These are phyloP conservation scores for Lobosporangium transversale DNA, from an alignment of 192 early-diverging fungal species.

Conservation along the genomic window DNA sequence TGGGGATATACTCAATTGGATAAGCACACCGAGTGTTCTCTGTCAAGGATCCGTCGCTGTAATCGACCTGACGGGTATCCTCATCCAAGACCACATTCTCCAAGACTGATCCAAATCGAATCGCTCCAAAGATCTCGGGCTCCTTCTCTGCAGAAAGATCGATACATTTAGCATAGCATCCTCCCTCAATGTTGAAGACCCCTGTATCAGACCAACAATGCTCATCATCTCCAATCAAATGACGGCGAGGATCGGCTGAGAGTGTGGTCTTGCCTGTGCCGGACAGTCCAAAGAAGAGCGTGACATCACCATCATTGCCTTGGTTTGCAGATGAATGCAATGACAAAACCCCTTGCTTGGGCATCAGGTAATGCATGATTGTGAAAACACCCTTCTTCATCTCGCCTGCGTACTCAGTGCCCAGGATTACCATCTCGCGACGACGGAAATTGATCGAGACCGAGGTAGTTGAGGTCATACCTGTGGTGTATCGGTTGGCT, in stretches of 20 bases:
- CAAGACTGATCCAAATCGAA: slow-evolving; percentile 93
- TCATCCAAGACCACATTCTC: slow-evolving; percentile 94
- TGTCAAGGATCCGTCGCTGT: slow-evolving; percentile 80
- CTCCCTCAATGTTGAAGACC: slow-evolving; percentile 99
- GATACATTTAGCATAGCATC: slow-evolving; percentile 98
- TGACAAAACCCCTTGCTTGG: slow-evolving; percentile 89
- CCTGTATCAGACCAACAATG: slow-evolving; percentile 98
- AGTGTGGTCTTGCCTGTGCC: slow-evolving; percentile 99
- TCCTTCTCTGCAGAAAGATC: slow-evolving; percentile 96
- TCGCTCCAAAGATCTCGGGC: slow-evolving; percentile 98
- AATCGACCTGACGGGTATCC: slow-evolving; percentile 83
- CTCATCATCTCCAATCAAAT: slow-evolving; percentile 98
- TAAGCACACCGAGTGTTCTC: slow-evolving; percentile 98
- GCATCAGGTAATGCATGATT: slow-evolving; percentile 99
- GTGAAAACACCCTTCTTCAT: slow-evolving; percentile 99
- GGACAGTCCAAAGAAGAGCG: slow-evolving; percentile 97
- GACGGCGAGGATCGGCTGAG: slow-evolving; percentile 91
- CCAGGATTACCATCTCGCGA: slow-evolving; percentile 97
- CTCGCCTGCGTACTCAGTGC: slow-evolving; percentile 98
- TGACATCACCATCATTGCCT: slow-evolving; percentile 88
- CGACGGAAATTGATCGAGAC: slow-evolving; percentile 94
- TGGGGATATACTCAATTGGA: slow-evolving; percentile 95
- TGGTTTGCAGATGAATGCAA: slow-evolving; percentile 96
- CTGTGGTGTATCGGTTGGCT: slow-evolving; percentile 92
- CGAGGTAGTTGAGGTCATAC: slow-evolving; percentile 96